These are phyloP conservation scores for Fusarium robinianum DNA, from an alignment of 2,329 filamentous ascomycete genomes.

Conservation along the genomic window DNA sequence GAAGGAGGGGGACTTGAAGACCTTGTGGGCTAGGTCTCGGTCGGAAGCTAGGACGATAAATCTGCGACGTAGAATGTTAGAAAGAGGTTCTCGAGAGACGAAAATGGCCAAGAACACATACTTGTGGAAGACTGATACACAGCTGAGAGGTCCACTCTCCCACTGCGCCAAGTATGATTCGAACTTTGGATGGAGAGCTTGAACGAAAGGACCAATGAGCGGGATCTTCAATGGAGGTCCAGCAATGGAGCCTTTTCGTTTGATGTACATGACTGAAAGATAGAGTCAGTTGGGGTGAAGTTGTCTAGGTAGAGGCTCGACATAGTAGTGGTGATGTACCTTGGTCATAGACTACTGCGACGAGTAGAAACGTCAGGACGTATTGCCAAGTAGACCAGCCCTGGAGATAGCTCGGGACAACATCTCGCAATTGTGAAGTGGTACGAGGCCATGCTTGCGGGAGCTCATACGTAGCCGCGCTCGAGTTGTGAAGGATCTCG, in stretches of 20 bases:
- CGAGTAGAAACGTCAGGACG: slow-evolving; percentile 41
- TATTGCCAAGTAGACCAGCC: too few relatives aligned
- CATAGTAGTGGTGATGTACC: slow-evolving; percentile 31
- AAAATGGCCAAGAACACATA: slow-evolving; percentile 43
- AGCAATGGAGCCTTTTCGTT: slow-evolving; percentile 64
- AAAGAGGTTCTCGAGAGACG: fast-evolving
- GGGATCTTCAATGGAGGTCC: slow-evolving; percentile 68
- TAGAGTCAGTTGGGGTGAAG: too few relatives aligned
- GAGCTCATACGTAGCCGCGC: too few relatives aligned
- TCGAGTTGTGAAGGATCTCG: too few relatives aligned
- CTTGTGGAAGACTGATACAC: slow-evolving; percentile 86
- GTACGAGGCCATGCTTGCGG: too few relatives aligned
- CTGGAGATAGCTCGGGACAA: too few relatives aligned
- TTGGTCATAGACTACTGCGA: slow-evolving; percentile 48
- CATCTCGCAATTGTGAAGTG: too few relatives aligned
- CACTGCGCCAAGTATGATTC: slow-evolving; percentile 75
- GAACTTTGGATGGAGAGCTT: slow-evolving; percentile 76
- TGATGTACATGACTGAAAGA: slow-evolving; percentile 60
- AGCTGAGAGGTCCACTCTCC: slow-evolving; percentile 77
- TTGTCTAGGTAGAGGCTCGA: too few relatives aligned
- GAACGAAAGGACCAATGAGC: slow-evolving; percentile 75
- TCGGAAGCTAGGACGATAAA: slow-evolving; percentile 81
- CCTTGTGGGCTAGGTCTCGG: slow-evolving; percentile 77
- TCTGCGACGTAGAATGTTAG: slow-evolving; percentile 44
- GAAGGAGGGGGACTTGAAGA: slow-evolving; percentile 77